Percentiles rank a stretch among this genome's conserved stretches.
Conservation (phyloP, 2,329 filamentous ascomycete genomes). For the Alternaria triticina region DNA sequence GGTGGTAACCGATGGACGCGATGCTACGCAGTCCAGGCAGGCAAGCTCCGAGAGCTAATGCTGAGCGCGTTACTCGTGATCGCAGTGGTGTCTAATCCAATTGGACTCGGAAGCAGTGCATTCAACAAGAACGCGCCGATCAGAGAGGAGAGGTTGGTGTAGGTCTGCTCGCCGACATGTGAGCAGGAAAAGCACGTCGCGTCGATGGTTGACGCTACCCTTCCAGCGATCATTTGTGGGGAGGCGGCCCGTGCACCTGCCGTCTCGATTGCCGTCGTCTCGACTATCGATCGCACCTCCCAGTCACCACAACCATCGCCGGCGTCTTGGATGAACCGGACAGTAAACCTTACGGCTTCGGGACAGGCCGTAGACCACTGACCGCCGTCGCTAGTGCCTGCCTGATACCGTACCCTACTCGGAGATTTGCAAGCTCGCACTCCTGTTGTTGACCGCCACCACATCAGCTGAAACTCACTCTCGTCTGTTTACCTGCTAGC, state of each 20-base stretch:
- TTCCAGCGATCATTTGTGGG: conserved; percentile 1
- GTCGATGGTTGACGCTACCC: background rate
- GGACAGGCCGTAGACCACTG: conserved; percentile 6
- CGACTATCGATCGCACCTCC: conserved; percentile 6
- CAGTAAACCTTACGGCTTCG: conserved; percentile 4
- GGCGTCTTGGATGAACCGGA: background rate
- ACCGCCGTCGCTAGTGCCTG: background rate
- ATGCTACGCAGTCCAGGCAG: background rate
- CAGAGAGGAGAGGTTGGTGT: background rate
- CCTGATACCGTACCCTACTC: background rate
- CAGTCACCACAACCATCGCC: background rate
- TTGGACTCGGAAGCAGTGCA: background rate
- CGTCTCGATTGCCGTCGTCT: background rate
- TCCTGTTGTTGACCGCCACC: conserved; percentile 1
- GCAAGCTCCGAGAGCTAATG: background rate
- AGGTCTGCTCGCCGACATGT: conserved; percentile 2
- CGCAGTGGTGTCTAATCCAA: background rate
- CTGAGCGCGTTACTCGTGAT: background rate
- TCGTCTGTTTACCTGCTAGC: background rate
- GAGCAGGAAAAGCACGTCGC: conserved; percentile 9
- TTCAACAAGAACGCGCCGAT: background rate
- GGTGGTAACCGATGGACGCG: background rate
- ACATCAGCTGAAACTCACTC: background rate
- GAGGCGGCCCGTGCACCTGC: background rate
- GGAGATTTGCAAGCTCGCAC: background rate